These are phyloP conservation scores for Cutaneotrichosporon sp. DNA, from an alignment of 1,284 basidiomycete genomes.

Conservation along the genomic window DNA sequence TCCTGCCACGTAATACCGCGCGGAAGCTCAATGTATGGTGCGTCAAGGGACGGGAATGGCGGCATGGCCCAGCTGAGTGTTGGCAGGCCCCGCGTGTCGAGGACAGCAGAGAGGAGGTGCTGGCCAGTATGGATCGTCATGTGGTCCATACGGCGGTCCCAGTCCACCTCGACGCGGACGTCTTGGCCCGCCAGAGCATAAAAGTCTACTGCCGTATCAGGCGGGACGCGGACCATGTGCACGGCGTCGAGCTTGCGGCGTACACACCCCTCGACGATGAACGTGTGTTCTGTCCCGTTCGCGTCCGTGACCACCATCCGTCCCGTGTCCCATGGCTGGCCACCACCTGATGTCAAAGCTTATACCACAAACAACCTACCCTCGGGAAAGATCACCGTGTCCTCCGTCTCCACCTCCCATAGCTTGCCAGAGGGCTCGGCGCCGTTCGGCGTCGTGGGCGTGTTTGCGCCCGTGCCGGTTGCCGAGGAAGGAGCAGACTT, in stretches of 20 bases:
- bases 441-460: not conserved
- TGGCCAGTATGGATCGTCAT: constrained; percentile 79
- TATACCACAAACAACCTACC: constrained; percentile 25
- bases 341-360: constrained; percentile 56
- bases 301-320: constrained; percentile 49
- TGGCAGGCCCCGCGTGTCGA: constrained; percentile 65
- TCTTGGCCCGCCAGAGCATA: constrained; percentile 49
- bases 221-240: constrained; percentile 60
- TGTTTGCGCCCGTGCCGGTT: constrained; percentile 6
- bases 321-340: constrained; percentile 76
- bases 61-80: constrained; percentile 68
- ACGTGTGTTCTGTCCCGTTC: constrained; percentile 48
- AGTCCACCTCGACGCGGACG: constrained; percentile 60
- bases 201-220: constrained; percentile 45
- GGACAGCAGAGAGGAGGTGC: constrained; percentile 73
- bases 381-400: constrained; percentile 84
- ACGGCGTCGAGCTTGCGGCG: constrained; percentile 69
- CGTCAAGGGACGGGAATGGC: constrained; percentile 56
- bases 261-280: constrained; percentile 65
- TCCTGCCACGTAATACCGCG: constrained; percentile 63
- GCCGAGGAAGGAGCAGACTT: constrained; percentile 5
- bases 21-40: constrained; percentile 70
- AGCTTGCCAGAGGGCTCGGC: constrained; percentile 23
- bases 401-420: constrained; percentile 60
- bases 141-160: constrained; percentile 69